Base-by-base conservation (phyloP, 345 rosid species). In the Cardamine resedifolia region DNA sequence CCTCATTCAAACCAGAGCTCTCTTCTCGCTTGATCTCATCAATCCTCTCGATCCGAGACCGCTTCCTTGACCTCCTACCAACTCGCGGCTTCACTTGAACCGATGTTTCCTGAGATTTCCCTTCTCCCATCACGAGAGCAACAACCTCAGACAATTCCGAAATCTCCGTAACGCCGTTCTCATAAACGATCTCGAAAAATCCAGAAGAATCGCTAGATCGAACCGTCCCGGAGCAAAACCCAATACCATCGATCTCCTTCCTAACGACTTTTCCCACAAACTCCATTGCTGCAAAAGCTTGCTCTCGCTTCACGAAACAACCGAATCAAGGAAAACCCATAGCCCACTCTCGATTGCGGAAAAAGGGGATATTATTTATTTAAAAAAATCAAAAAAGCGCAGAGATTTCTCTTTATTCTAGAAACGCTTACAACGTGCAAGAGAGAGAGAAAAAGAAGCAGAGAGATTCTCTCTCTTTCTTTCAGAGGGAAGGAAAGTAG, bases 121-220 rank as follows among this genome's bases (percentile, higher is more conserved):
- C 81, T 23, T 64, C 58, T 16, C 57, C 74, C 78, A 80, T 27
- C 38, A 81, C 75, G 34, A 83, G 75, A 59, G 78, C 76, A 2
- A 6, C 77, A 2, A 88, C 87, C 64, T 84, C 85, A 7, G 65
- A 56, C 64, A 83, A 69, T 21, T 67, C 81, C 44, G 87, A 79
- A 78, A 85, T 83, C 87, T 92, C 96, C 43, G 83, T 75, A 79
- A 77, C 66, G 2, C 93, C 96, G 70, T 80, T 90, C 67, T 79
- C 86, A 74, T 85, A 88, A 34, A 77, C 78, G 87, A 88, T 82
- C 84, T 77, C 75, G 74, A 81, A 85, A 33, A 80, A 78, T n/a
- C 86, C 86, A 33, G 89, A 62, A 1, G 75, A 65, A 83, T 88
- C 85, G 79, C 76, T 84, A 23, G 96, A 88, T 72, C 81, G 79